Evolutionary conservation across 768 basidiomycete genomes (phyloP).

Genomic region (Agaricus bisporus): DNA sequence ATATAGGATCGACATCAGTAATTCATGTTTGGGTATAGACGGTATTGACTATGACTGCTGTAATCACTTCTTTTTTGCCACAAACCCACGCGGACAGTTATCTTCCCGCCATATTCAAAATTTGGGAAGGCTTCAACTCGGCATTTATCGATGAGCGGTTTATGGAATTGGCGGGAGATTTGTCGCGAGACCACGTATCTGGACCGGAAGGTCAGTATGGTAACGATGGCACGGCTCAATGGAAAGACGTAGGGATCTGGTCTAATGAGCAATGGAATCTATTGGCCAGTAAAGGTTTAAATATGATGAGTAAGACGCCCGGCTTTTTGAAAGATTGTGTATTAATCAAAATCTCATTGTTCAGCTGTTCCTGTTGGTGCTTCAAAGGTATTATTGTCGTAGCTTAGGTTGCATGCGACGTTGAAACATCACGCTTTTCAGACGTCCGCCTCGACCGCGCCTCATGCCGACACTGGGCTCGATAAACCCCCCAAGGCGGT

Average conservation of each 20-base stretch:
- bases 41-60: constrained; percentile 63
- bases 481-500: constrained; percentile 55
- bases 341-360: constrained; percentile 4
- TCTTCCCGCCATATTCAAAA: constrained; percentile 62
- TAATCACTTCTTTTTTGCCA: constrained; percentile 74
- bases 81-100: constrained; percentile 60
- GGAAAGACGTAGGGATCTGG: constrained; percentile 90
- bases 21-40: constrained; percentile 34
- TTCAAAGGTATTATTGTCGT: constrained; percentile 40
- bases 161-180: constrained; percentile 60
- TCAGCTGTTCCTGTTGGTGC: constrained; percentile 70
- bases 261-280: constrained; percentile 77
- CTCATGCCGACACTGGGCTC: constrained; percentile 56
- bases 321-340: constrained; percentile 13
- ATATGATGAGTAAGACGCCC: constrained; percentile 59
- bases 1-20: not conserved
- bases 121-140: constrained; percentile 80
- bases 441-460: constrained; percentile 60
- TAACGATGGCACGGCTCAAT: constrained; percentile 47
- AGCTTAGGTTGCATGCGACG: not conserved
- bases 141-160: constrained; percentile 68
- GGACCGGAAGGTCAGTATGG: constrained; percentile 50
- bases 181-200: constrained; percentile 66
- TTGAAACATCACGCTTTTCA: constrained; percentile 19
- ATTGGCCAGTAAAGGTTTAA: constrained; percentile 76